A percentile compares a stretch with the other conserved stretches of the same genome.
These are phyloP conservation scores for Colletotrichum sp. DNA, from an alignment of 2,329 filamentous ascomycete species.

Conservation along the genomic window DNA sequence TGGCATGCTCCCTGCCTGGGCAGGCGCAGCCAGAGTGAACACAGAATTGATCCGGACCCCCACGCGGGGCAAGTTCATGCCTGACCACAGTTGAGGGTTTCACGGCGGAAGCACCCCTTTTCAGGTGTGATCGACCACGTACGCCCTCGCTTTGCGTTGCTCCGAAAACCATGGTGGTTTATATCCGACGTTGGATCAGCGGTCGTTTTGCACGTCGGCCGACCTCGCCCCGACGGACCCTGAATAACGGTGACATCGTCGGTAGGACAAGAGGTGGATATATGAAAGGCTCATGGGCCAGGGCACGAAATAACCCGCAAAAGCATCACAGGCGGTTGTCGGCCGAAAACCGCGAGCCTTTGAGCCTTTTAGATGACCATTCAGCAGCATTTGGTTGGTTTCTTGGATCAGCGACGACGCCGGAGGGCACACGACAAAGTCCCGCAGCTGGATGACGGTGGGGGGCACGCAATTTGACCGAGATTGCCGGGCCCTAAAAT, in stretches of 20 bases:
- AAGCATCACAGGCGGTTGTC: background rate
- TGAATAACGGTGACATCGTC: background rate
- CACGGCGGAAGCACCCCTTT: slow-evolving; percentile 15
- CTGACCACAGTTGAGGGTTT: background rate
- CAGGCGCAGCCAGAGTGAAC: background rate
- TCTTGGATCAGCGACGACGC: background rate
- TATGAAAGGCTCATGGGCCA: background rate
- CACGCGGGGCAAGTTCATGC: slow-evolving; percentile 20
- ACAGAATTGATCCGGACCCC: slow-evolving; percentile 9
- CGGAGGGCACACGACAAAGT: slow-evolving; percentile 8
- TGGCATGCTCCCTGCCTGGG: slow-evolving; percentile 7
- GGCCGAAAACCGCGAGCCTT: slow-evolving; percentile 4
- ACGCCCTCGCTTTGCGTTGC: background rate
- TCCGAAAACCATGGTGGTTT: slow-evolving; percentile 9
- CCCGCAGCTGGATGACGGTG: background rate
- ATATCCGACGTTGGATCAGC: slow-evolving; percentile 3
- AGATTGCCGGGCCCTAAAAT: slow-evolving; percentile 22
- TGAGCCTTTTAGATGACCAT: slow-evolving; percentile 7
- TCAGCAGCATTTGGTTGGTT: slow-evolving; percentile 8
- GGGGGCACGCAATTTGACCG: slow-evolving; percentile 20
- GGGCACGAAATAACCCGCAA: background rate
- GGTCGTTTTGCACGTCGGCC: slow-evolving; percentile 1
- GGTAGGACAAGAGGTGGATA: background rate
- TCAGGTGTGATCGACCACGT: slow-evolving; percentile 14
- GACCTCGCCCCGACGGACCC: slow-evolving; percentile 3